Percentiles rank a stretch among this genome's conserved stretches.
phyloP scores from a whole-genome alignment of 2,329 filamentous ascomycete species.

The Xylariaceae sp. region DNA sequence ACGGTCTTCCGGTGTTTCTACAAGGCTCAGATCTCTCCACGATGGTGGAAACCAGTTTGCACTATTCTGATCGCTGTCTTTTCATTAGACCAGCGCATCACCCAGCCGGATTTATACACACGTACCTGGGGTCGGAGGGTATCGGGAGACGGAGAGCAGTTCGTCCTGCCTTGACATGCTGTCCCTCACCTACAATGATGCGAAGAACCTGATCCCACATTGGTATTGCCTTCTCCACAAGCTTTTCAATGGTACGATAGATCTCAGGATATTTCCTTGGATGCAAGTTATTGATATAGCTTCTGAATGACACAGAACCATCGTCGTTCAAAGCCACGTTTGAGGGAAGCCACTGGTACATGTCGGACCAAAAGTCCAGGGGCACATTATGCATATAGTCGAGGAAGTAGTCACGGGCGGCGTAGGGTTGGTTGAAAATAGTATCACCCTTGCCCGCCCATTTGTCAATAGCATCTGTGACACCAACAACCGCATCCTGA shows the following conservation, averaged over 20 bases:
- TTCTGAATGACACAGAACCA: slow-evolving; percentile 33
- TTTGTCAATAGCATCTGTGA: slow-evolving; percentile 24
- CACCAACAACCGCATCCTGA: slow-evolving; percentile 28
- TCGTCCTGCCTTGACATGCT: not conserved
- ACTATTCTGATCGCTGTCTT: slow-evolving; percentile 11
- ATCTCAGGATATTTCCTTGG: slow-evolving; percentile 31
- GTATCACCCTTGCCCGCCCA: slow-evolving; percentile 28
- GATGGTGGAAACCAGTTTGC: slow-evolving; percentile 18
- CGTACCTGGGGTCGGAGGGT: not conserved
- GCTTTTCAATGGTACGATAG: slow-evolving; percentile 34
- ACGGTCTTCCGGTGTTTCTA: not conserved
- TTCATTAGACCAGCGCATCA: not conserved
- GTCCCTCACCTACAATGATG: not conserved
- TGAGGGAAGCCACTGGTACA: slow-evolving; percentile 42
- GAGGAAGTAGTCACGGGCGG: too few species aligned
- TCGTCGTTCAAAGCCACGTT: slow-evolving; percentile 32
- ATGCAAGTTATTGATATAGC: slow-evolving; percentile 44
- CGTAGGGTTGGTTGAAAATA: not conserved
- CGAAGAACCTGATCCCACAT: slow-evolving; percentile 36
- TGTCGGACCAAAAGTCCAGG: slow-evolving; percentile 27
- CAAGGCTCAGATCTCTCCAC: not conserved
- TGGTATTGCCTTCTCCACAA: slow-evolving; percentile 36
- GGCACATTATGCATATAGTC: too few species aligned
- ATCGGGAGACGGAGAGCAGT: not conserved
- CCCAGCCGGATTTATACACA: not conserved